A percentile compares a stretch with the other conserved stretches of the same genome.
phyloP scores from a whole-genome alignment of 352 stramenopile genomes.

The Phytophthora ramorum region DNA sequence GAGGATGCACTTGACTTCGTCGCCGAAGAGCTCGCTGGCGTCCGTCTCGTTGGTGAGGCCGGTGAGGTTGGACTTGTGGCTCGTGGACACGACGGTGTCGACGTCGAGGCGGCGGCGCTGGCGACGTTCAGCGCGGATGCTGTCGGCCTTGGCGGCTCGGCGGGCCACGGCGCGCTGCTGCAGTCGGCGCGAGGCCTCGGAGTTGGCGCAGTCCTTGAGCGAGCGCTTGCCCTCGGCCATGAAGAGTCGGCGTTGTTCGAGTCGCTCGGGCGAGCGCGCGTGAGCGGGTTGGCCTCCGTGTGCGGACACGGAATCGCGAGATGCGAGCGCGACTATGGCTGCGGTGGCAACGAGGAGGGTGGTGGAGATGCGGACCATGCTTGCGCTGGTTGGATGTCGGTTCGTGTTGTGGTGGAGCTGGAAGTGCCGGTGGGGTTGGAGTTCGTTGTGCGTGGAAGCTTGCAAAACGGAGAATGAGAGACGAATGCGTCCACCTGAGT shows the following conservation, averaged over 20 bases:
- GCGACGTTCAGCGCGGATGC: constrained; percentile 16
- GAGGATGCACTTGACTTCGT: constrained; percentile 33
- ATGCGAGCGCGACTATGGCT: neutral
- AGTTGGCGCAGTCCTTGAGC: constrained; percentile 26
- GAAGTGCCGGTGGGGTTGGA: no score
- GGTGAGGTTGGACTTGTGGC: constrained; percentile 32
- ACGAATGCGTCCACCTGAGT: neutral
- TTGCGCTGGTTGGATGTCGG: no score
- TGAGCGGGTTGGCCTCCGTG: constrained; percentile 10
- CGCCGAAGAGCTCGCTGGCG: constrained; percentile 28
- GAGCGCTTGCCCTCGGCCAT: constrained; percentile 19
- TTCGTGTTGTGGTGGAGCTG: neutral
- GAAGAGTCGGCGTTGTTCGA: constrained; percentile 32
- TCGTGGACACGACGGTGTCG: constrained; percentile 22
- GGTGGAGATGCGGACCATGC: constrained; percentile 17
- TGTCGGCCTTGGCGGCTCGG: constrained; percentile 17
- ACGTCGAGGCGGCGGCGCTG: constrained; percentile 25
- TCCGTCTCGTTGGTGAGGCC: constrained; percentile 15
- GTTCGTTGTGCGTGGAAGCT: neutral
- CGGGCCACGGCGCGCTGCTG: constrained; percentile 14
- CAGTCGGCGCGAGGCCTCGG: no score
- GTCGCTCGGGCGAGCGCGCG: no score
- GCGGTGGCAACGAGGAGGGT: neutral
- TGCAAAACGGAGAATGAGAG: constrained; percentile 17
- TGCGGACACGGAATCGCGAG: neutral